These are phyloP conservation scores for Lachnellula cervina DNA, from an alignment of 2,329 filamentous ascomycete genomes.

Conservation along the genomic window DNA sequence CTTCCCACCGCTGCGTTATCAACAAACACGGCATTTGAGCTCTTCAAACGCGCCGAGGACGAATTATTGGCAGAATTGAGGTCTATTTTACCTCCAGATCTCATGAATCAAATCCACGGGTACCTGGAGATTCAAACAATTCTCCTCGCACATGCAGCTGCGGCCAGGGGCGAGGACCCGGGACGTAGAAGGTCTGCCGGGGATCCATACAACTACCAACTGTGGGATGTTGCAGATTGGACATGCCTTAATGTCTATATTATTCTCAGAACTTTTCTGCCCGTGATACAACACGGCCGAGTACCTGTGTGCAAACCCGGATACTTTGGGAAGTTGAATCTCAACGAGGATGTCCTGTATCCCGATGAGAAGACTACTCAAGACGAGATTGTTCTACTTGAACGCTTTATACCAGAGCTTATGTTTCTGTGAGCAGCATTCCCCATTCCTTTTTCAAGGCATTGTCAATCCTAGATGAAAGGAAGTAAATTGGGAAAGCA, in stretches of 20 bases:
- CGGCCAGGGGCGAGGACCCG: neutral
- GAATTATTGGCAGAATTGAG: neutral
- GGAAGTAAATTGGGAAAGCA: no score
- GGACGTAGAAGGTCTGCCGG: neutral
- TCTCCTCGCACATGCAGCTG: neutral
- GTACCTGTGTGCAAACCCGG: neutral
- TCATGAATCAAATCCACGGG: neutral
- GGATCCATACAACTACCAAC: constrained; percentile 1
- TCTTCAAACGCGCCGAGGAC: neutral
- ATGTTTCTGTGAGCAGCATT: constrained; percentile 1
- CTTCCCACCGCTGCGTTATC: neutral
- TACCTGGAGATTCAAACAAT: neutral
- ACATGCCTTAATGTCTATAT: neutral
- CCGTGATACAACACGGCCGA: neutral
- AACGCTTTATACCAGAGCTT: neutral
- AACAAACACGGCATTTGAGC: neutral
- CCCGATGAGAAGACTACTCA: neutral
- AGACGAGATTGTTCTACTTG: neutral
- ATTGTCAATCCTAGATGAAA: neutral
- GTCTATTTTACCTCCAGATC: neutral
- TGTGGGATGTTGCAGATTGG: constrained; percentile 2
- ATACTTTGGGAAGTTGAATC: neutral
- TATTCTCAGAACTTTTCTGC: neutral
- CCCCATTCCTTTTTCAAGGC: neutral
- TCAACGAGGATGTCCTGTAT: neutral